Percentiles rank a stretch among this genome's conserved stretches.
phyloP scores from a whole-genome alignment of 1,284 basidiomycete genomes.

The Afroboletus lepidellus region DNA sequence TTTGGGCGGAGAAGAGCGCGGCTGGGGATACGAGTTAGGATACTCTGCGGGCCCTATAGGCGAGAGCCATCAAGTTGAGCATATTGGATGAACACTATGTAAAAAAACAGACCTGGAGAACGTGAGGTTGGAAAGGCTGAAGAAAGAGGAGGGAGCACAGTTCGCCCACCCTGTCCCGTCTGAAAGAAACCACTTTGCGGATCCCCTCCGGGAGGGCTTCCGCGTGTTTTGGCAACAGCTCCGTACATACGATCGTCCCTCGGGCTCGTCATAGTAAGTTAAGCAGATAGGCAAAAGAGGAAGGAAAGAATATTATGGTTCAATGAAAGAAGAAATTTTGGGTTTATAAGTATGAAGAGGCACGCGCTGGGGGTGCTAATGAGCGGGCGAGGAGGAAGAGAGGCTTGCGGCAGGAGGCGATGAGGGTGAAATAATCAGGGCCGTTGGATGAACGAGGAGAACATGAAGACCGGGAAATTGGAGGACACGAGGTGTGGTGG shows the following conservation, averaged over 20 bases:
- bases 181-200: slow-evolving; percentile 64
- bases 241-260: slow-evolving; percentile 60
- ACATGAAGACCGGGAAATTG: slow-evolving; percentile 46
- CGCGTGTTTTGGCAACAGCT: slow-evolving; percentile 55
- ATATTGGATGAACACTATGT: slow-evolving; percentile 48
- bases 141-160: slow-evolving; percentile 80
- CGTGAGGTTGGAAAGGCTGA: slow-evolving; percentile 79
- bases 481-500: slow-evolving; percentile 44
- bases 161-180: slow-evolving; percentile 81
- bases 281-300: slow-evolving; percentile 44
- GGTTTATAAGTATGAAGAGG: slow-evolving; percentile 48
- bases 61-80: slow-evolving; percentile 51
- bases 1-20: slow-evolving; percentile 57
- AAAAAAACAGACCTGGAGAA: slow-evolving; percentile 79
- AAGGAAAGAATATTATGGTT: slow-evolving; percentile 54
- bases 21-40: slow-evolving; percentile 58
- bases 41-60: slow-evolving; percentile 53
- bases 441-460: slow-evolving; percentile 40
- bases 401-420: slow-evolving; percentile 38
- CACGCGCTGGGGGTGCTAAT: slow-evolving; percentile 38
- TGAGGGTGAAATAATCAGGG: slow-evolving; percentile 45
- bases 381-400: slow-evolving; percentile 31
- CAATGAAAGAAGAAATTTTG: slow-evolving; percentile 42
- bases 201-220: slow-evolving; percentile 57
- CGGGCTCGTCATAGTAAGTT: slow-evolving; percentile 62